Evolutionary conservation across 2,329 filamentous ascomycete species (phyloP).

Genomic region (Zarea fungicola): DNA sequence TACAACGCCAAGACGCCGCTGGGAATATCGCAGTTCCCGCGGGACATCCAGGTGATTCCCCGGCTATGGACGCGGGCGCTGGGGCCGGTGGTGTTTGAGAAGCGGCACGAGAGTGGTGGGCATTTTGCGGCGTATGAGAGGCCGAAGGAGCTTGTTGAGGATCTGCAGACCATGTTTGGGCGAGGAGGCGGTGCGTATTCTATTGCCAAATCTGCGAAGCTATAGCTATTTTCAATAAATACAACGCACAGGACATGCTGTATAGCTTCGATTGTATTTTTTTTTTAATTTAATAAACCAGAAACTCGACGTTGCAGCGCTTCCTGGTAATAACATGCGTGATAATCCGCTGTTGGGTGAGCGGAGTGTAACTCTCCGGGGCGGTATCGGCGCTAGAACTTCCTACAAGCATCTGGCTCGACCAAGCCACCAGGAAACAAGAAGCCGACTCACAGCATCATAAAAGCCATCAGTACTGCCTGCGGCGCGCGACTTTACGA

Average conservation of each 20-base stretch:
- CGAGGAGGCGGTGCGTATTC: constrained; percentile 39
- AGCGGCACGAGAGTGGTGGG: constrained; percentile 42
- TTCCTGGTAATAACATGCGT: background rate
- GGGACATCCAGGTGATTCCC: constrained; percentile 49
- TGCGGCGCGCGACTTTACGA: background rate
- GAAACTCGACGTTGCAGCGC: too few relatives aligned
- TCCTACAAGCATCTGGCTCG: background rate
- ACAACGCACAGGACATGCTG: too few relatives aligned
- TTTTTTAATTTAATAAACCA: background rate
- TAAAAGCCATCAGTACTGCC: background rate
- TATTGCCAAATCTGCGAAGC: constrained; percentile 23
- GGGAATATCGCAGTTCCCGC: constrained; percentile 49
- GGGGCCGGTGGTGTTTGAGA: constrained; percentile 52
- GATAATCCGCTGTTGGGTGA: background rate
- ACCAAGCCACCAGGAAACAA: background rate
- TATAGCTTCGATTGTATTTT: too few relatives aligned
- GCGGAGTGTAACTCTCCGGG: background rate
- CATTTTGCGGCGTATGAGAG: constrained; percentile 54
- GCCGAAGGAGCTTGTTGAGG: constrained; percentile 43
- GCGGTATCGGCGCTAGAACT: constrained; percentile 12
- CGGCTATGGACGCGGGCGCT: constrained; percentile 49
- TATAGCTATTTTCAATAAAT: too few relatives aligned
- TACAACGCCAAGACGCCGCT: constrained; percentile 24
- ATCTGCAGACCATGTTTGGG: constrained; percentile 52
- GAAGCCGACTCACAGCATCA: constrained; percentile 6